phyloP scores from a whole-genome alignment of 2,329 filamentous ascomycete species.

The Colletotrichum euphorbiae region DNA sequence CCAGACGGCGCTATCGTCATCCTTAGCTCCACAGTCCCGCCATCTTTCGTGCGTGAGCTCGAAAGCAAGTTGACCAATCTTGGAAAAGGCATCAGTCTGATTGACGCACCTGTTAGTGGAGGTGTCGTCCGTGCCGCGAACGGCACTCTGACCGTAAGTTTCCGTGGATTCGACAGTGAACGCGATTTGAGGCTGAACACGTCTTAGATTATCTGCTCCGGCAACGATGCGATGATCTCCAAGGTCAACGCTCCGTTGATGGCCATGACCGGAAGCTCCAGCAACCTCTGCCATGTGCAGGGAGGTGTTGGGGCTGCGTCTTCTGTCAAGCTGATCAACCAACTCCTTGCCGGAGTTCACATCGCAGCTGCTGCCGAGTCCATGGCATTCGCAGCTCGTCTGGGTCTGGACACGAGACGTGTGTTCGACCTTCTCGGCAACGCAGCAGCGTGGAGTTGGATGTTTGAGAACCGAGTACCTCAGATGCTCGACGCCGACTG shows the following conservation, averaged over 20 bases:
- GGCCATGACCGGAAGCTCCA: constrained; percentile 48
- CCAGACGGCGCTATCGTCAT: constrained; percentile 47
- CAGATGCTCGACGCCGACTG: constrained; percentile 52
- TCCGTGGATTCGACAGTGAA: too few relatives aligned
- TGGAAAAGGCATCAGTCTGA: constrained; percentile 45
- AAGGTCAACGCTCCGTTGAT: constrained; percentile 45
- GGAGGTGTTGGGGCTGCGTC: constrained; percentile 65
- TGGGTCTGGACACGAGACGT: constrained; percentile 63
- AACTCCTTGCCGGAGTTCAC: constrained; percentile 69
- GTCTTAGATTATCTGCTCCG: constrained; percentile 50
- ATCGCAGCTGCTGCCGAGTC: constrained; percentile 67
- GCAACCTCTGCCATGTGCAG: constrained; percentile 58
- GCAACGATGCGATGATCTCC: constrained; percentile 42
- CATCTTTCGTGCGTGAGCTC: constrained; percentile 45
- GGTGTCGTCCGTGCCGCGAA: constrained; percentile 51
- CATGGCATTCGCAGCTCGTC: constrained; percentile 65
- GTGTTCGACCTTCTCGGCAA: constrained; percentile 60
- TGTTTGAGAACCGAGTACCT: constrained; percentile 52
- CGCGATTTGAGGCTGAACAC: constrained; percentile 12
- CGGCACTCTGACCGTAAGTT: constrained; percentile 50
- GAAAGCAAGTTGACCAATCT: constrained; percentile 41
- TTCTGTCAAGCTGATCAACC: constrained; percentile 69
- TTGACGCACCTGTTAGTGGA: constrained; percentile 54
- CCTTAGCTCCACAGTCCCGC: constrained; percentile 52
- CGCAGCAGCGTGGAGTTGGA: constrained; percentile 51